phyloP scores from a whole-genome alignment of 192 early-diverging fungal genomes.

The Linnemannia exigua region DNA sequence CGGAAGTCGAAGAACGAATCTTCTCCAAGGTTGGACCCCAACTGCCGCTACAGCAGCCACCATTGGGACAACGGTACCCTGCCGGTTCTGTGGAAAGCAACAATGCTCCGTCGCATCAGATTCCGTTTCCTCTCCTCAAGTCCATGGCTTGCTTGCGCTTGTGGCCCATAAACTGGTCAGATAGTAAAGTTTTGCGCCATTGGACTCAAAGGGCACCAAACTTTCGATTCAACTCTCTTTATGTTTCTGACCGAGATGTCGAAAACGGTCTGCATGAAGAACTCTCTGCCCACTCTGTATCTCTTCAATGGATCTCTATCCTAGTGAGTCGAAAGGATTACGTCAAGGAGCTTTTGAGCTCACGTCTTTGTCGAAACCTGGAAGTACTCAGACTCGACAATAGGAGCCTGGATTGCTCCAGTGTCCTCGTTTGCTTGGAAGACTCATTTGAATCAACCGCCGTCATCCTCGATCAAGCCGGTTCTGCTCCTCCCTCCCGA shows the following conservation, averaged over 20 bases:
- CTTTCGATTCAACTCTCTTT: background rate
- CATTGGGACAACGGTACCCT: background rate
- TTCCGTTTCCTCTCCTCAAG: background rate
- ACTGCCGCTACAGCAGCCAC: background rate
- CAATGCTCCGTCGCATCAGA: background rate
- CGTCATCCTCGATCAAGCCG: background rate
- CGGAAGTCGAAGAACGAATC: background rate
- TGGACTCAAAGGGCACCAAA: constrained; percentile 1
- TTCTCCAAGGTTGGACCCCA: background rate
- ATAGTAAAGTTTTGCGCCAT: background rate
- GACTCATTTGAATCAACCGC: background rate
- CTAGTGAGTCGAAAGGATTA: background rate
- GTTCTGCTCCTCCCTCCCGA: background rate
- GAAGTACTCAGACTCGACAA: background rate
- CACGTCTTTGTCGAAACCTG: constrained; percentile 6
- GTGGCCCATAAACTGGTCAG: background rate
- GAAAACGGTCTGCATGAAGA: background rate
- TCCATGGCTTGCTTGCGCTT: background rate
- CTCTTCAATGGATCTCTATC: background rate
- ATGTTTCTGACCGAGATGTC: background rate
- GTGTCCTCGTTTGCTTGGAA: background rate
- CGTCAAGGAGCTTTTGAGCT: background rate
- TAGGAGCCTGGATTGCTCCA: background rate
- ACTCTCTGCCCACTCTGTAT: background rate
- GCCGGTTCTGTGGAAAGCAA: background rate